These are phyloP conservation scores for Tulasnella sp. DNA, from an alignment of 768 basidiomycete genomes.

Conservation along the genomic window DNA sequence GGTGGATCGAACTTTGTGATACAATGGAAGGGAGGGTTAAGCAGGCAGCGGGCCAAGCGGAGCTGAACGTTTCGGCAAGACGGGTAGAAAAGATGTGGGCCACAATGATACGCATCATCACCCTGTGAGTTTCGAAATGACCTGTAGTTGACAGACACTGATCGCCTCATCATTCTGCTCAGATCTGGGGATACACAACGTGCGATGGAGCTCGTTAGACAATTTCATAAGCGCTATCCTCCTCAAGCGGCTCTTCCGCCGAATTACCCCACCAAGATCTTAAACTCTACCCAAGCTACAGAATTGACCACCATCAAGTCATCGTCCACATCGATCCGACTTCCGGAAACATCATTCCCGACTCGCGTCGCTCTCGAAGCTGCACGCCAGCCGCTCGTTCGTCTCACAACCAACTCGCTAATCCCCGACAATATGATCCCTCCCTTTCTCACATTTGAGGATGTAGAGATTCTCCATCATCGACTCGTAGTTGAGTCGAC, in stretches of 20 bases:
- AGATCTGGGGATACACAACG: slow-evolving; percentile 27
- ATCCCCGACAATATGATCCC: slow-evolving; percentile 71
- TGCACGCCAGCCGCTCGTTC: slow-evolving; percentile 51
- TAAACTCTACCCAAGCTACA: not conserved
- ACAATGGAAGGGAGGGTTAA: not conserved
- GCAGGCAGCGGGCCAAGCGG: not conserved
- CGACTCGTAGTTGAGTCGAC: slow-evolving; percentile 37
- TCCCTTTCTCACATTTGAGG: slow-evolving; percentile 63
- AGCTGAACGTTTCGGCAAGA: slow-evolving; percentile 21
- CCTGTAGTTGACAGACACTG: no score
- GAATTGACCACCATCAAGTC: not conserved
- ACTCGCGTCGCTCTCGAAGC: slow-evolving; percentile 47
- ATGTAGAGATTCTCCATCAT: slow-evolving; percentile 72
- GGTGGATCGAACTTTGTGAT: slow-evolving; percentile 37
- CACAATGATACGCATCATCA: slow-evolving; percentile 53
- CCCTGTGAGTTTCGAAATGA: slow-evolving; percentile 39
- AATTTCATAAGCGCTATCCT: slow-evolving; percentile 57
- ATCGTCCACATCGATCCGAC: not conserved
- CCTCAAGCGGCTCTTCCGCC: slow-evolving; percentile 28
- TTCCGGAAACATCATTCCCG: slow-evolving; percentile 36
- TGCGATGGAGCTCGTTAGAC: slow-evolving; percentile 46
- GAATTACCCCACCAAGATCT: no score
- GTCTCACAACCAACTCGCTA: slow-evolving; percentile 47
- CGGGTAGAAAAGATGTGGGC: slow-evolving; percentile 56
- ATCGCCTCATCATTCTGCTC: not conserved